Percentiles rank a stretch among this genome's conserved stretches.
Evolutionary conservation across 2,329 filamentous ascomycete species (phyloP).

Genomic region (Penicillium sp.): DNA sequence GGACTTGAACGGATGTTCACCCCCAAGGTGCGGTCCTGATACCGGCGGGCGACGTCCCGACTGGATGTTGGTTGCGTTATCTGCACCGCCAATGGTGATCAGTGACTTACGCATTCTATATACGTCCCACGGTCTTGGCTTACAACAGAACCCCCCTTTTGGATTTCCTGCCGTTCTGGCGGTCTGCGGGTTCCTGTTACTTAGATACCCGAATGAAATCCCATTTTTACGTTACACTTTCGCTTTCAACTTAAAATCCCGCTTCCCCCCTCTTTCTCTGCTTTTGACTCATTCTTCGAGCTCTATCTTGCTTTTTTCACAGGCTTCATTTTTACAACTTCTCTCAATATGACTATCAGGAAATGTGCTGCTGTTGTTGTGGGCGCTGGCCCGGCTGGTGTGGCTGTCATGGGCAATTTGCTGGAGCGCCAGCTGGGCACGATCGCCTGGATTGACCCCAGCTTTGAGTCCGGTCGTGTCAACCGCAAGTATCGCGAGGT

Average conservation of each 20-base stretch:
- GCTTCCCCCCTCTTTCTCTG: not conserved
- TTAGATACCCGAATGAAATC: constrained; percentile 22
- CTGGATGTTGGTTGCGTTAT: constrained; percentile 27
- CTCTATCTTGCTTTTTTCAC: not conserved
- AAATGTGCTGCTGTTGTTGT: constrained; percentile 59
- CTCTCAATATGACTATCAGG: constrained; percentile 26
- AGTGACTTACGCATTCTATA: constrained; percentile 16
- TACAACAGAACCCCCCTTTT: constrained; percentile 7
- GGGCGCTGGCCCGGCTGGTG: constrained; percentile 60
- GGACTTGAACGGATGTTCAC: not conserved
- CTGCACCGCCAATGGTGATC: constrained; percentile 18
- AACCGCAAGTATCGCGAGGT: constrained; percentile 61
- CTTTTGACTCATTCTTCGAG: not conserved
- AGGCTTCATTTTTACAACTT: not conserved
- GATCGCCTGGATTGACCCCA: constrained; percentile 61
- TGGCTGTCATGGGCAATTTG: constrained; percentile 63
- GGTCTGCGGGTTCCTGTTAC: constrained; percentile 9
- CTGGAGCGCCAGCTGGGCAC: constrained; percentile 56
- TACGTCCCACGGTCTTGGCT: constrained; percentile 14
- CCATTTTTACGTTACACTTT: constrained; percentile 2
- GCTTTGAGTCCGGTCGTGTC: constrained; percentile 56
- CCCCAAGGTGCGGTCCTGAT: not conserved
- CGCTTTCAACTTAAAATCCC: not conserved
- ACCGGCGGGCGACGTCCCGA: constrained; percentile 8
- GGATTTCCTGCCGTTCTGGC: constrained; percentile 5